Conservation (phyloP, 352 stramenopile genomes). For the Globisporangium nagaii region DNA sequence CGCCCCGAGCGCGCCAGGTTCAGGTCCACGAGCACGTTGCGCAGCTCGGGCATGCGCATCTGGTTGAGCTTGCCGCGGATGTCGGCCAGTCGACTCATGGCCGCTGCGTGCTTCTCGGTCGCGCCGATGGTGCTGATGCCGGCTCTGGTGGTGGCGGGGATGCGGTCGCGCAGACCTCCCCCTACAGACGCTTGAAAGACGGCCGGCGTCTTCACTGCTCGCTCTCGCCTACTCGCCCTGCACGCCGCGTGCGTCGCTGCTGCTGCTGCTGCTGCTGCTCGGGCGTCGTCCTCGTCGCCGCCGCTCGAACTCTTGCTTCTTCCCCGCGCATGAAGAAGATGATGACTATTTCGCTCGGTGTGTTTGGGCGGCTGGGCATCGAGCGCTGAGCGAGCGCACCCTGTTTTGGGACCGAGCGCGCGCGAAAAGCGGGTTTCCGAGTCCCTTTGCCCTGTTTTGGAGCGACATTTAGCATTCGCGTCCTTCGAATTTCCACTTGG, state of each 20-base stretch:
- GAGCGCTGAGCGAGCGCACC: background rate
- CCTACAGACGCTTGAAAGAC: background rate
- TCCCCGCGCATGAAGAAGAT: constrained; percentile 12
- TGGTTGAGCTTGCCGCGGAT: constrained; percentile 46
- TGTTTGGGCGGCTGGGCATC: background rate
- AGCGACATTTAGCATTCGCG: background rate
- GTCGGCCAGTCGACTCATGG: constrained; percentile 25
- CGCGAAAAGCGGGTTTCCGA: background rate
- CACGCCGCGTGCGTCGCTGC: background rate
- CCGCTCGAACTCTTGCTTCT: constrained; percentile 10
- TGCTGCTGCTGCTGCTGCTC: constrained; percentile 3
- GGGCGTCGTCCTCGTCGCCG: background rate
- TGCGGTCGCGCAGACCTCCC: background rate
- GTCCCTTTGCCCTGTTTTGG: background rate
- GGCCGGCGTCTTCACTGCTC: background rate
- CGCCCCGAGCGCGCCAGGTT: constrained; percentile 63
- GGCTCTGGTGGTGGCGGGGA: background rate
- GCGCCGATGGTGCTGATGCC: constrained; percentile 12
- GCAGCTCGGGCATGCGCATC: constrained; percentile 72
- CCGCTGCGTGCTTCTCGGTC: background rate
- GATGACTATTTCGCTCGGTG: constrained; percentile 4
- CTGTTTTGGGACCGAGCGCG: background rate
- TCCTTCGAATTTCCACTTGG: background rate
- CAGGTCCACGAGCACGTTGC: constrained; percentile 60
- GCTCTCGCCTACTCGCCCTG: background rate